These are phyloP conservation scores for Pholiota conissans DNA, from an alignment of 768 basidiomycete species.

Conservation along the genomic window DNA sequence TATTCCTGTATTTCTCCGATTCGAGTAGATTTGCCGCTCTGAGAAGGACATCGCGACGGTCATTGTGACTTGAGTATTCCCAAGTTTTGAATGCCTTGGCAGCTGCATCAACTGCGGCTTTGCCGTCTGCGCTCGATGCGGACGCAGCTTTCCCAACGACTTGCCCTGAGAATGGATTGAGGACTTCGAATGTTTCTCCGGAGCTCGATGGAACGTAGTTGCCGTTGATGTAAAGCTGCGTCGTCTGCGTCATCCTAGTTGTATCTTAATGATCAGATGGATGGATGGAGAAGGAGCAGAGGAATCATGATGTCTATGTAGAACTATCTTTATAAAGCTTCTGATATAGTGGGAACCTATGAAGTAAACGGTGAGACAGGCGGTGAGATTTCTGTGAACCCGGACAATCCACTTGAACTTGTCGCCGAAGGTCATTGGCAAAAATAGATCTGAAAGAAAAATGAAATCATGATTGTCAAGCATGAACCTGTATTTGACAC, in stretches of 20 bases:
- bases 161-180: constrained; percentile 39
- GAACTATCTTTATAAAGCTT: background rate
- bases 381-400: too few relatives aligned
- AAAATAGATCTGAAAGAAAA: too few relatives aligned
- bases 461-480: too few relatives aligned
- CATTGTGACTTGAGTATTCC: constrained; percentile 36
- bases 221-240: constrained; percentile 43
- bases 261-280: background rate
- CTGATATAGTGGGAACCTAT: background rate
- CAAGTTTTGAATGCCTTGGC: constrained; percentile 46
- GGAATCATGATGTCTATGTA: background rate
- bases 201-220: constrained; percentile 33
- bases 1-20: constrained; percentile 39
- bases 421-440: background rate
- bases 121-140: constrained; percentile 44
- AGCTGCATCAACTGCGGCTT: constrained; percentile 45
- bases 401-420: too few relatives aligned
- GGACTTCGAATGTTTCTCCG: constrained; percentile 43
- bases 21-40: constrained; percentile 47
- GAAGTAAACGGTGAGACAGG: too few relatives aligned
- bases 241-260: constrained; percentile 25
- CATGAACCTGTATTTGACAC: too few relatives aligned
- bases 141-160: constrained; percentile 47
- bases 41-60: constrained; percentile 44
- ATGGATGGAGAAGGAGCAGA: background rate